Evolutionary conservation across 768 basidiomycete species (phyloP).

Genomic region (Calocera cornea): DNA sequence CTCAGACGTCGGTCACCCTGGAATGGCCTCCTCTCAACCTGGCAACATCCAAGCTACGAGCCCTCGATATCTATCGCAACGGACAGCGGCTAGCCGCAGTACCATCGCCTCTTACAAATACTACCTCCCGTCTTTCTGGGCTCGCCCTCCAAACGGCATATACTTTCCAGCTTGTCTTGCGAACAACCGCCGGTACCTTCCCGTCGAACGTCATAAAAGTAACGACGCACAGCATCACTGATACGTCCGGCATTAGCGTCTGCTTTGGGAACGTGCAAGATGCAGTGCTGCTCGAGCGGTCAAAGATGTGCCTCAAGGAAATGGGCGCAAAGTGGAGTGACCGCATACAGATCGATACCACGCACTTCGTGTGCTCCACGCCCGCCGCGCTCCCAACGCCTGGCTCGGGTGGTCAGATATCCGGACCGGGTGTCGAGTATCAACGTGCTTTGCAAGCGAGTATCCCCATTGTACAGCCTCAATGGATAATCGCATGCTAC

Average conservation of each 20-base stretch:
- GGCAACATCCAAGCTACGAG: conserved; percentile 73
- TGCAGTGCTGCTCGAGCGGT: conserved; percentile 57
- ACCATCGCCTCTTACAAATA: conserved; percentile 68
- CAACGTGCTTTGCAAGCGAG: conserved; percentile 89
- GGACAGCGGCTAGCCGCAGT: conserved; percentile 76
- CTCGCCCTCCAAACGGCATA: conserved; percentile 75
- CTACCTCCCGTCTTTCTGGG: conserved; percentile 74
- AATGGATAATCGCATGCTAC: conserved; percentile 86
- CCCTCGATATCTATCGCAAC: conserved; percentile 87
- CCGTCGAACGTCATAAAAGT: conserved; percentile 72
- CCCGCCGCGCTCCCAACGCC: conserved; percentile 49
- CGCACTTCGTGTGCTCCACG: conserved; percentile 93
- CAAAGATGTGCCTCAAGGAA: conserved; percentile 62
- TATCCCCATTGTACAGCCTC: conserved; percentile 88
- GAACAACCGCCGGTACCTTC: conserved; percentile 83
- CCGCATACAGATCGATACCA: conserved; percentile 93
- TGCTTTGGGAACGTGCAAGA: conserved; percentile 90
- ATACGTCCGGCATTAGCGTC: conserved; percentile 88
- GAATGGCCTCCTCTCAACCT: conserved; percentile 85
- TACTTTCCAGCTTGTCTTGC: conserved; percentile 85
- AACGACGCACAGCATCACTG: conserved; percentile 84
- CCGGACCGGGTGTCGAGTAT: conserved; percentile 73
- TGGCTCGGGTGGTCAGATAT: conserved; percentile 36
- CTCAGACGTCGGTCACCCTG: conserved; percentile 91
- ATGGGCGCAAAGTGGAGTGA: conserved; percentile 88